Evolutionary conservation across 2,329 filamentous ascomycete genomes (phyloP).

Genomic region (Capronia americana): DNA sequence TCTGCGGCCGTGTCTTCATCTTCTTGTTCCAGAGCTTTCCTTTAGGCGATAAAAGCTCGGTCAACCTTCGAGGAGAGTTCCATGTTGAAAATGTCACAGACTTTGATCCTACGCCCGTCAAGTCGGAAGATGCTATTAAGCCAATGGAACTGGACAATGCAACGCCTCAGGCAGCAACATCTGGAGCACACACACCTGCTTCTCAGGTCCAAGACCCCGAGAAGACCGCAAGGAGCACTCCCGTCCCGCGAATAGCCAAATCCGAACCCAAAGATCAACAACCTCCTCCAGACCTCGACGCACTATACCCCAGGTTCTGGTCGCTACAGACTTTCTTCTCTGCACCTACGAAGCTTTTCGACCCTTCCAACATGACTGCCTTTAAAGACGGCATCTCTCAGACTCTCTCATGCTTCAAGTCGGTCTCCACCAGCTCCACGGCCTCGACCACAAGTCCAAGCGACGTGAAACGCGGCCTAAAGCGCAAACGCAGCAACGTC

Average conservation of each 20-base stretch:
- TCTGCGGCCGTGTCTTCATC: constrained; percentile 96
- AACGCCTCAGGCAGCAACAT: constrained; percentile 42
- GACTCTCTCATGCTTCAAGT: constrained; percentile 77
- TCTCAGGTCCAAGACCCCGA: constrained; percentile 38
- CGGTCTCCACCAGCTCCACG: constrained; percentile 68
- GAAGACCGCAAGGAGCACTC: constrained; percentile 32
- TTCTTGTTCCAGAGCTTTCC: constrained; percentile 99
- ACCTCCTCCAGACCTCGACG: constrained; percentile 62
- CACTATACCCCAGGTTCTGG: constrained; percentile 93
- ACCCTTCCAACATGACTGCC: constrained; percentile 67
- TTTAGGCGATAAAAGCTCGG: constrained; percentile 93
- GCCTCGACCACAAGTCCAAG: constrained; percentile 63
- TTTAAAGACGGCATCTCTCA: constrained; percentile 69
- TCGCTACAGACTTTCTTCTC: constrained; percentile 90
- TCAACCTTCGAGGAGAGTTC: constrained; percentile 94
- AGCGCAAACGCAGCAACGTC: constrained; percentile 71
- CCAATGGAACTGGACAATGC: constrained; percentile 60
- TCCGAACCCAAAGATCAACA: constrained; percentile 43
- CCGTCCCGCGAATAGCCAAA: constrained; percentile 29
- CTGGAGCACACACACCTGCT: constrained; percentile 45
- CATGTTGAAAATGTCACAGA: constrained; percentile 93
- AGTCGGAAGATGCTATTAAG: constrained; percentile 66
- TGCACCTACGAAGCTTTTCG: constrained; percentile 83
- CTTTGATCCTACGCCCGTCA: constrained; percentile 66
- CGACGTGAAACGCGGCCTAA: constrained; percentile 69